Conservation (phyloP, 805 yeast genomes). For the Candida succiphila region DNA sequence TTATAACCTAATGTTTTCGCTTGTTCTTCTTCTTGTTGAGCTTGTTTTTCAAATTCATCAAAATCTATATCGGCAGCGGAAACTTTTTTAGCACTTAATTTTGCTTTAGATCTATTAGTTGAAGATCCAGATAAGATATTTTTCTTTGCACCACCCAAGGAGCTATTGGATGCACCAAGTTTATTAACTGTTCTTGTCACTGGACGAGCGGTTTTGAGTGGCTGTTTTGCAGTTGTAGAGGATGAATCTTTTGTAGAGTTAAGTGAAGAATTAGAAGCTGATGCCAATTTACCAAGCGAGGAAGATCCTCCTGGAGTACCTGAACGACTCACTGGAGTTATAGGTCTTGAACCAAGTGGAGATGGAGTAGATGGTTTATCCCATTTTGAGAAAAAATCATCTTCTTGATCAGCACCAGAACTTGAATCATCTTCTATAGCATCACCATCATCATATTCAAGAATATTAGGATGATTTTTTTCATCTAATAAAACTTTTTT, state of each 20-base stretch:
- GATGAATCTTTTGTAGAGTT: constrained; percentile 20
- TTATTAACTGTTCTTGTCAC: constrained; percentile 23
- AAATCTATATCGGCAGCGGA: constrained; percentile 42
- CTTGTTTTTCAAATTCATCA: constrained; percentile 62
- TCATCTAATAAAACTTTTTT: constrained; percentile 60
- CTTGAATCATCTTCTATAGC: constrained; percentile 28
- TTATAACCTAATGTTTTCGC: constrained; percentile 43
- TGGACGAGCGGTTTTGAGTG: too few relatives aligned
- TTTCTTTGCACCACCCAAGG: constrained; percentile 12
- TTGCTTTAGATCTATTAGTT: constrained; percentile 46
- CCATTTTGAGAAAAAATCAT: constrained; percentile 90
- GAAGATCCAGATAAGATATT: constrained; percentile 31
- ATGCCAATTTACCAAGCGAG: constrained; percentile 21
- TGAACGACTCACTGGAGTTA: constrained; percentile 26
- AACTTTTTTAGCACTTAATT: constrained; percentile 49
- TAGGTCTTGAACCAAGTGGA: constrained; percentile 35
- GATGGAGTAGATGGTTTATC: constrained; percentile 55
- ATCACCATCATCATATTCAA: constrained; percentile 47
- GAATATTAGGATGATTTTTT: constrained; percentile 58
- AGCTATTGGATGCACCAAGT: constrained; percentile 4
- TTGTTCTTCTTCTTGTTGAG: constrained; percentile 73
- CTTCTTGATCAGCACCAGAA: constrained; percentile 57
- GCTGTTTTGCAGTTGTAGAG: constrained; percentile 18
- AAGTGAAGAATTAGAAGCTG: constrained; percentile 11
- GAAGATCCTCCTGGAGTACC: constrained; percentile 5